phyloP scores from a whole-genome alignment of 441 rosid genomes.

The Dalechampia spathulata region DNA sequence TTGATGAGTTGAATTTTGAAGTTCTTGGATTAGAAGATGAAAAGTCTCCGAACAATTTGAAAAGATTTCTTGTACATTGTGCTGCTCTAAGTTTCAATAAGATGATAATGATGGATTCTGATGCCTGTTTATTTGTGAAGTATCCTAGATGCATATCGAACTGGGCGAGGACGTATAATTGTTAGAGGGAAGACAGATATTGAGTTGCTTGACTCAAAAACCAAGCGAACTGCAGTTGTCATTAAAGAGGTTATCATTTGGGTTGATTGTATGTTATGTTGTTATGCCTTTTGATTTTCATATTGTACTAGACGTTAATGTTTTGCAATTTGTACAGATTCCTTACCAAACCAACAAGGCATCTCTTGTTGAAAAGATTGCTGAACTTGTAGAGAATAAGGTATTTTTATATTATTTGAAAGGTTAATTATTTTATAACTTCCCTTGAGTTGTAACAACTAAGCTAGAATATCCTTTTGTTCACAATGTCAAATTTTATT shows the following conservation, averaged over 20 bases:
- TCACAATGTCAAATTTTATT: too few relatives aligned
- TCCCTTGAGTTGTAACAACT: too few relatives aligned
- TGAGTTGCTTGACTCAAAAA: constrained; percentile 78
- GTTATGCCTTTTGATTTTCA: constrained; percentile 12
- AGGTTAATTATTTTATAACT: too few relatives aligned
- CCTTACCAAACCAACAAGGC: constrained; percentile 96
- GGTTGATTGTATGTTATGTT: not conserved
- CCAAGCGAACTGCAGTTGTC: constrained; percentile 71
- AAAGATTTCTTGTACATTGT: not conserved
- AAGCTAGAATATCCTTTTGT: too few relatives aligned
- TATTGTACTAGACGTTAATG: constrained; percentile 8
- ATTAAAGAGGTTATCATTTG: constrained; percentile 70
- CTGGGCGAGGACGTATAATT: constrained; percentile 76
- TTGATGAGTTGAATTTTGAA: not conserved
- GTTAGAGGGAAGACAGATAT: constrained; percentile 81
- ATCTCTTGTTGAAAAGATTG: constrained; percentile 90
- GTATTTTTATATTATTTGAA: constrained; percentile 29
- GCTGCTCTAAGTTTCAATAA: not conserved
- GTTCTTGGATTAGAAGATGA: not conserved
- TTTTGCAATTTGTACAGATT: constrained; percentile 45
- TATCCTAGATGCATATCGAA: constrained; percentile 91
- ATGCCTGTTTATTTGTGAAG: constrained; percentile 30
- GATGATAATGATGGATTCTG: constrained; percentile 11
- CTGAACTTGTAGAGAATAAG: constrained; percentile 93
- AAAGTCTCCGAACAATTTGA: not conserved